Evolutionary conservation across 441 rosid genomes (phyloP).

Genomic region (Lepidium campestre): DNA sequence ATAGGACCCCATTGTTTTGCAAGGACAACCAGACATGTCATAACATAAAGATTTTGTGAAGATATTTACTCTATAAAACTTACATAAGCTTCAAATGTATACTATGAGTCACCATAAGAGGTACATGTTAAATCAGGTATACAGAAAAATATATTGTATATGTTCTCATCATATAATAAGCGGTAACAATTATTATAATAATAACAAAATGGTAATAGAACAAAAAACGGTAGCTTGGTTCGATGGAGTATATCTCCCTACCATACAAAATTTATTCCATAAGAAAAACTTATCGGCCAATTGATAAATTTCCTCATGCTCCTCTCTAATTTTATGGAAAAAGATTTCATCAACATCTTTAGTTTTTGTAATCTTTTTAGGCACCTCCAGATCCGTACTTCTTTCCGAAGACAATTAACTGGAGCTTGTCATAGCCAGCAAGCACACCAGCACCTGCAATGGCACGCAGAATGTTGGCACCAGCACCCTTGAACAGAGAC

Average conservation of each 20-base stretch:
- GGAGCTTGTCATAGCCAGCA: conserved; percentile 58
- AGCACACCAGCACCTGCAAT: conserved; percentile 67
- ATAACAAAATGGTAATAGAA: not conserved
- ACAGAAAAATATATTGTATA: not conserved
- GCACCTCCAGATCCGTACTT: conserved; percentile 57
- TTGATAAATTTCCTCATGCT: not conserved
- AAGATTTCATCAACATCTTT: conserved; percentile 9
- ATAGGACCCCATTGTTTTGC: too few species aligned
- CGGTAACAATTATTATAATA: not conserved
- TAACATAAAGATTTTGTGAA: too few species aligned
- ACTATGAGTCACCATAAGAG: too few species aligned
- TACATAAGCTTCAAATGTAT: too few species aligned
- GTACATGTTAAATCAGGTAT: too few species aligned
- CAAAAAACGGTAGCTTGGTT: not conserved
- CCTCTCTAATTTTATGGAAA: conserved; percentile 12
- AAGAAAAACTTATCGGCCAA: not conserved
- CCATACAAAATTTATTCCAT: conserved; percentile 11
- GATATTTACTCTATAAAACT: too few species aligned
- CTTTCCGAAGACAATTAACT: conserved; percentile 52
- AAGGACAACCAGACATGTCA: too few species aligned
- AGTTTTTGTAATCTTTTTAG: conserved; percentile 11
- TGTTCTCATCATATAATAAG: not conserved
- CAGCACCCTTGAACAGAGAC: conserved; percentile 61
- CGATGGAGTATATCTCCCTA: not conserved
- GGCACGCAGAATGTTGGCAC: conserved; percentile 58